A percentile compares a stretch with the other conserved stretches of the same genome.
phyloP scores from a whole-genome alignment of 2,329 filamentous ascomycete species.

The Neonectria magnoliae region DNA sequence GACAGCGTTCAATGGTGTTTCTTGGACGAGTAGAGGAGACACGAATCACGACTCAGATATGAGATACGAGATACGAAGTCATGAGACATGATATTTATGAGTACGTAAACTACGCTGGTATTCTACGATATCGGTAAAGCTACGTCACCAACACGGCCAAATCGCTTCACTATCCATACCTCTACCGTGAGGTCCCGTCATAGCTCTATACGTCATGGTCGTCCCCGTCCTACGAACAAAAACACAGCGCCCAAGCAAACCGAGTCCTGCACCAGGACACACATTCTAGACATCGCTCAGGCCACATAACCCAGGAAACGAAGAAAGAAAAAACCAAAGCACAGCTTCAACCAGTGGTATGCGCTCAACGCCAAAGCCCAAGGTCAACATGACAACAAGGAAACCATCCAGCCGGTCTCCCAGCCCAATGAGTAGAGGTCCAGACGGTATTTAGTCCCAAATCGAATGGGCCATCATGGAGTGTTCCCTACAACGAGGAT shows the following conservation, averaged over 20 bases:
- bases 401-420: conserved; percentile 19
- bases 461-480: conserved; percentile 39
- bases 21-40: conserved; percentile 29
- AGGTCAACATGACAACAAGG: conserved; percentile 18
- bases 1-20: conserved; percentile 40
- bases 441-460: conserved; percentile 2
- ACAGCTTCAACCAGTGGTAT: conserved; percentile 20
- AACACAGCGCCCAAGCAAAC: background rate
- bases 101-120: conserved; percentile 11
- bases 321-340: background rate
- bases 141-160: conserved; percentile 6
- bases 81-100: conserved; percentile 10
- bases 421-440: background rate
- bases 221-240: conserved; percentile 6
- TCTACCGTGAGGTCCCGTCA: conserved; percentile 2
- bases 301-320: background rate
- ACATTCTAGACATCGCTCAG: conserved; percentile 4
- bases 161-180: conserved; percentile 11
- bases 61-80: conserved; percentile 12
- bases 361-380: conserved; percentile 36
- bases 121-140: conserved; percentile 12
- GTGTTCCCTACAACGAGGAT: conserved; percentile 54
- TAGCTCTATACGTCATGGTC: conserved; percentile 1
- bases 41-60: background rate
- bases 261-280: conserved; percentile 1